Evolutionary conservation across 371 early-diverging fungal genomes (phyloP).

Genomic region (Cladochytrium tenue): DNA sequence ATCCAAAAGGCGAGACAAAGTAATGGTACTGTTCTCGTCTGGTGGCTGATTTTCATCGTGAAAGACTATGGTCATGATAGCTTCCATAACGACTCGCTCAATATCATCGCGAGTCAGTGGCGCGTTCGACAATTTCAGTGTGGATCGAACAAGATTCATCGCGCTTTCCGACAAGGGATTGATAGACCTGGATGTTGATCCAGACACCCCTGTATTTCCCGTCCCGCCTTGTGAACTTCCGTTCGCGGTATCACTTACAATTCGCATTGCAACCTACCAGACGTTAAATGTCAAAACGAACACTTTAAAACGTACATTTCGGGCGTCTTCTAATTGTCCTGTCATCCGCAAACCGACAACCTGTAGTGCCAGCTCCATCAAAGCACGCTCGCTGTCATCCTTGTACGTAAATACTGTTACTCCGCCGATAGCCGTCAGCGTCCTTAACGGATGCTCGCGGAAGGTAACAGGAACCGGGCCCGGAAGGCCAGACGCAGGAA

Average conservation of each 20-base stretch:
- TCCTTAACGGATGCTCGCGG: conserved; percentile 30
- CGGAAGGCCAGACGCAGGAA: conserved; percentile 72
- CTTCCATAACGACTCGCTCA: background rate
- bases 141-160: background rate
- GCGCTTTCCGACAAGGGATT: background rate
- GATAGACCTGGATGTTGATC: background rate
- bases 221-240: background rate
- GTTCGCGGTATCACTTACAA: conserved; percentile 61
- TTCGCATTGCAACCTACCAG: conserved; percentile 71
- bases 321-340: conserved; percentile 68
- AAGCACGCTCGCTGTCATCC: conserved; percentile 73
- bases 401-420: conserved; percentile 37
- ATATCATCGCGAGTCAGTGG: background rate
- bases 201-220: background rate
- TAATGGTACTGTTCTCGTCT: background rate
- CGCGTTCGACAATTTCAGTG: background rate
- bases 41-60: background rate
- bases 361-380: conserved; percentile 80
- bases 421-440: background rate
- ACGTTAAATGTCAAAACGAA: no score
- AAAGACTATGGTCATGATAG: background rate
- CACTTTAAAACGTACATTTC: no score
- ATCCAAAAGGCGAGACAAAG: background rate
- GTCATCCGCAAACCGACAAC: conserved; percentile 80
- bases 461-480: conserved; percentile 77